Evolutionary conservation across 2,329 filamentous ascomycete species (phyloP), one percentile per base, ranked within the genome.

Genomic region (Phaeosphaeriaceae sp.): DNA sequence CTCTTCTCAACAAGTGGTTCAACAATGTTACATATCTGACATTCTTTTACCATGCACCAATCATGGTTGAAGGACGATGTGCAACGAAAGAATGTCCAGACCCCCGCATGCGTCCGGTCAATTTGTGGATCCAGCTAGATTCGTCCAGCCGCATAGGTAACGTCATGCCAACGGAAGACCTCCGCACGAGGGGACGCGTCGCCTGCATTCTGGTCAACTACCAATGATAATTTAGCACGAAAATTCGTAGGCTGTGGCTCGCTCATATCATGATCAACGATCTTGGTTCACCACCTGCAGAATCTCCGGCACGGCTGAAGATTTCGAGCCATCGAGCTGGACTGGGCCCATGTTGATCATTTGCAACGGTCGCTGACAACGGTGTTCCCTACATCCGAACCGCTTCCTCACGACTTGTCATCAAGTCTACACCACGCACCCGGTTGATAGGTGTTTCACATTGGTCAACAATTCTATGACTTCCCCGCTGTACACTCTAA

Each of bases 271-370:
- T 42, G 48, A 62, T 65, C 55, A 49, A 51, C 55, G 46, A 57
- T 61, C 54, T 50, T 60, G 33, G 48, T 46, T n/a, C 51, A 57
- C 54, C 47, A 55, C 47, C 55, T 56, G 62, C 60, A 55, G 48
- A 22, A 65, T 59, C 54, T 57, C 42, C 48, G 54, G 56, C 20
- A 27, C 40, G 48, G 27, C 25, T 40, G 42, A n/a, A 21, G 25
- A 22, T 46, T 45, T 33, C 10, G 45, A 41, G 48, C 60, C 57
- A 53, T 45, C 25, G 41, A 52, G 41, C 47, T 62, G 56, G 60
- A 48, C 27, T 51, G 13, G 20, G 21, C 45, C 21, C 21, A 7
- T 17, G 22, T 19, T 25, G 45, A 47, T 47, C 45, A 24, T 17
- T n/a, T 15, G 45, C 22, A 50, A 22, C 6, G n/a, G 17, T 17